Evolutionary conservation across 202 grass and related monocot genomes (phyloP), one percentile per base, ranked within the genome.

Genomic region (Panicum virgatum): DNA sequence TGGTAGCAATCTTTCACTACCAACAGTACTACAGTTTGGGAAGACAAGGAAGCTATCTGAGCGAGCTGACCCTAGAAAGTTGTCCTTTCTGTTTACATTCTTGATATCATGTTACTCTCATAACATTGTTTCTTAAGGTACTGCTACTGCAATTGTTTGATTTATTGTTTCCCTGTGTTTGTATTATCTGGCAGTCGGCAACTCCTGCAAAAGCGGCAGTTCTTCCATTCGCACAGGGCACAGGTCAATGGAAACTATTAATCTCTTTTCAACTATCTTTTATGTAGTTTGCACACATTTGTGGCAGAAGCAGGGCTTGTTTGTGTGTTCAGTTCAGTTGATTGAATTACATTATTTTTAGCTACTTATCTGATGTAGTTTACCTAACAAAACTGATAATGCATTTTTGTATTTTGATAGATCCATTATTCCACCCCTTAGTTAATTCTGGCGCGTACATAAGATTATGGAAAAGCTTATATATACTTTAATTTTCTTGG

Each of bases 51-150:
- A 96, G 80, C 57, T 96, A 83, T 99, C 91, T 79, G 96, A 99
- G 76, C 87, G 93, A 87, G 78, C 92, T 90, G 92, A 98, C 81
- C 92, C 96, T 60, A 93, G 96, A 87, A 98, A 98, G 96, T 96
- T 79, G 29, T 52, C 86, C 74, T 77, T 76, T 73, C 58, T 81
- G 25, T 80, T 70, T 72, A 80, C 65, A 43, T 54, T 69, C 36
- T 76, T 5, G 18, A 72, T 78, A 71, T 32, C 52, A 37, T 85
- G 26, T 76, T 80, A 59, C 36, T 76, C 30, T 75, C 26, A 25
- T 48, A 45, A n/a, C 12, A 45, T 75, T 77, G 48, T 50, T 60
- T 73, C 67, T 68, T 39, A 8, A 69, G 30, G 57, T 23, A 78
- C 43, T 76, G 14, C 26, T 80, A 38, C 18, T 64, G 53, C 7